Evolutionary conservation across 768 basidiomycete species (phyloP).

Genomic region (Agrocybe pediades): DNA sequence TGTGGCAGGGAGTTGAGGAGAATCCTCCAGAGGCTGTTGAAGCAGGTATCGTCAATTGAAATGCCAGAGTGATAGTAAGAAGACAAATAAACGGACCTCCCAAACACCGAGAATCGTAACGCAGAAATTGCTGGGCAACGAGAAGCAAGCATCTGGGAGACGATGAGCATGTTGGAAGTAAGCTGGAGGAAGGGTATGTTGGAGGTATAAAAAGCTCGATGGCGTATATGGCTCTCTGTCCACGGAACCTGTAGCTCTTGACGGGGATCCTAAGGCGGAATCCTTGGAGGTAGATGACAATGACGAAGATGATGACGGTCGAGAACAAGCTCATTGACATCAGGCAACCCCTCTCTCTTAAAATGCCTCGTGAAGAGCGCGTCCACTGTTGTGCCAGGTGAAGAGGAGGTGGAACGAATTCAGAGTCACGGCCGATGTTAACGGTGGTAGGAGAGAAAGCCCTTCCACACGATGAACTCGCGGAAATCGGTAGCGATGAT

Average conservation of each 20-base stretch:
- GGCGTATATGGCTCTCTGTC: slow-evolving; percentile 95
- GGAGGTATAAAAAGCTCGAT: slow-evolving; percentile 98
- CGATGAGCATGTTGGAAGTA: slow-evolving; percentile 92
- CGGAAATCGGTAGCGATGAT: slow-evolving; percentile 99
- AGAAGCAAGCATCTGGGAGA: slow-evolving; percentile 91
- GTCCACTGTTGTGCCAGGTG: slow-evolving; percentile 97
- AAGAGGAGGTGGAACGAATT: slow-evolving; percentile 99
- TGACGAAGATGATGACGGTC: slow-evolving; percentile 88
- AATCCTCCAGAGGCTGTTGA: slow-evolving; percentile 86
- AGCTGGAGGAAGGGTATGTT: slow-evolving; percentile 99
- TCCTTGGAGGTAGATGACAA: slow-evolving; percentile 97
- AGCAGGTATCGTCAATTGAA: neutral
- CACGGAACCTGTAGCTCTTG: slow-evolving; percentile 94
- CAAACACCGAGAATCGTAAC: slow-evolving; percentile 93
- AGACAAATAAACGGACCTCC: slow-evolving; percentile 67
- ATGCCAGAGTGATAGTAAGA: neutral
- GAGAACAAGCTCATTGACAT: slow-evolving; percentile 97
- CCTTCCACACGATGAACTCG: slow-evolving; percentile 99
- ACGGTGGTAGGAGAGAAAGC: slow-evolving; percentile 97
- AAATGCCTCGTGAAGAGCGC: slow-evolving; percentile 96
- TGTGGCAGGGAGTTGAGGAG: slow-evolving; percentile 85
- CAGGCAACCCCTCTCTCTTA: slow-evolving; percentile 96
- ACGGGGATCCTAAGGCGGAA: slow-evolving; percentile 99
- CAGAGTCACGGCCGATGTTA: slow-evolving; percentile 97
- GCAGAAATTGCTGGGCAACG: slow-evolving; percentile 92